Evolutionary conservation across 805 yeast genomes (phyloP).

Genomic region (Hanseniaspora meyeri): DNA sequence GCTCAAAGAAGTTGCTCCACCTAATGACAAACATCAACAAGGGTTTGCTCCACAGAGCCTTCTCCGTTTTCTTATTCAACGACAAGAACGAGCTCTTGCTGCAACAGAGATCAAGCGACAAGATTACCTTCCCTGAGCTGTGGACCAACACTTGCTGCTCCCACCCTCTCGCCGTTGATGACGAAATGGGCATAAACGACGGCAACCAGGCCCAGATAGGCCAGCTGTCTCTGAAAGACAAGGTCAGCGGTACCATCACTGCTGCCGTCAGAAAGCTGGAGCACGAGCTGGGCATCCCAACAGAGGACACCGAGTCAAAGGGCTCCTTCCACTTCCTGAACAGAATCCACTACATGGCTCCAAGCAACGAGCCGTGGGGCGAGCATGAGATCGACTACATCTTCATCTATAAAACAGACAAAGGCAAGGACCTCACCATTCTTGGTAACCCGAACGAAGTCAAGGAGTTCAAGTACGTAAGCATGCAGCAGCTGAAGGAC

Average conservation of each 20-base stretch:
- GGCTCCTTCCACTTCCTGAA: constrained; percentile 72
- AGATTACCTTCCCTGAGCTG: constrained; percentile 89
- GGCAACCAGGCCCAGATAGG: background rate
- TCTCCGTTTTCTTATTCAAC: constrained; percentile 87
- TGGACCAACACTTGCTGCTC: constrained; percentile 99
- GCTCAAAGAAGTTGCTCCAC: constrained; percentile 82
- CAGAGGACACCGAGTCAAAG: constrained; percentile 42
- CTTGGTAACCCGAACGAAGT: constrained; percentile 72
- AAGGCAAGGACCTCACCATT: constrained; percentile 35
- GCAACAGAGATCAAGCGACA: constrained; percentile 93
- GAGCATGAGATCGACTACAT: constrained; percentile 97
- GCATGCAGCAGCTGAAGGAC: constrained; percentile 47
- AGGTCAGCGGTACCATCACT: constrained; percentile 63
- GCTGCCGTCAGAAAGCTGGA: constrained; percentile 89
- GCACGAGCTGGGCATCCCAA: constrained; percentile 80
- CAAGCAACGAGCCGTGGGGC: constrained; percentile 78
- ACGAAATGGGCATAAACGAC: constrained; percentile 56
- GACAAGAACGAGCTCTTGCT: constrained; percentile 60
- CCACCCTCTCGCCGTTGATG: constrained; percentile 77
- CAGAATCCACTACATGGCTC: constrained; percentile 89
- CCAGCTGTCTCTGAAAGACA: constrained; percentile 35
- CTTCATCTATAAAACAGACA: constrained; percentile 52
- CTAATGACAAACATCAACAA: constrained; percentile 73
- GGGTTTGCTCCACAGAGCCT: constrained; percentile 89
- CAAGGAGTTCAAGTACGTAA: constrained; percentile 64